Percentiles rank a stretch among this genome's conserved stretches.
Conservation (phyloP, 1,284 basidiomycete species). For the Austroboletus niveus region DNA sequence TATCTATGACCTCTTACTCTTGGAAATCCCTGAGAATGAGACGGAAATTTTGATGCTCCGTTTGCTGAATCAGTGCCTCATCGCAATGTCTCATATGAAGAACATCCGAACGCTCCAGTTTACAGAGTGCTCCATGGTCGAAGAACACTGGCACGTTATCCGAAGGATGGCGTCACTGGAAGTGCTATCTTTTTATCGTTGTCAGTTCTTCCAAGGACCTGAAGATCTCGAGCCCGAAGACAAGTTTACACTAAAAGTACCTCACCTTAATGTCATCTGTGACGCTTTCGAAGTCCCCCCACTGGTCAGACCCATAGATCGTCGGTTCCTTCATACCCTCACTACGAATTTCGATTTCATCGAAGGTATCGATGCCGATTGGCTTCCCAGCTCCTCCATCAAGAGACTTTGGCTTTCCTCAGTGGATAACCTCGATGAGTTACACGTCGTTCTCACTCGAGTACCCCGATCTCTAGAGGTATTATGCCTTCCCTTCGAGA, state of each 20-base stretch:
- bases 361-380: not conserved
- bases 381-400: constrained; percentile 2
- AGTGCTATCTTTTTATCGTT: constrained; percentile 7
- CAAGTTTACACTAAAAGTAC: not conserved
- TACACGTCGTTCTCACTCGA: not conserved
- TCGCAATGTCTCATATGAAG: constrained; percentile 16
- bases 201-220: constrained; percentile 1
- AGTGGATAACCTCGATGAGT: too few relatives aligned
- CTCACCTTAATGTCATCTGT: not conserved
- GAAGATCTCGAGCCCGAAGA: not conserved
- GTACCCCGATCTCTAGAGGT: not conserved
- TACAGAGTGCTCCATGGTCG: constrained; percentile 1
- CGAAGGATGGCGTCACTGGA: constrained; percentile 11
- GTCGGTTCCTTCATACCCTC: constrained; percentile 1
- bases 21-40: too few relatives aligned
- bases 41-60: not conserved
- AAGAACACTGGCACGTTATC: constrained; percentile 15
- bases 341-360: not conserved
- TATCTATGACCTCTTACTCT: too few relatives aligned
- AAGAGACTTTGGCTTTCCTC: not conserved
- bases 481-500: not conserved
- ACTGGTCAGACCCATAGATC: constrained; percentile 1
- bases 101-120: constrained; percentile 17
- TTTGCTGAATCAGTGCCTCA: not conserved
- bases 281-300: not conserved